Percentiles rank a stretch among this genome's conserved stretches.
Evolutionary conservation across 164 flowering plant genomes (phyloP).

Genomic region (Paratinospora sagittata): DNA sequence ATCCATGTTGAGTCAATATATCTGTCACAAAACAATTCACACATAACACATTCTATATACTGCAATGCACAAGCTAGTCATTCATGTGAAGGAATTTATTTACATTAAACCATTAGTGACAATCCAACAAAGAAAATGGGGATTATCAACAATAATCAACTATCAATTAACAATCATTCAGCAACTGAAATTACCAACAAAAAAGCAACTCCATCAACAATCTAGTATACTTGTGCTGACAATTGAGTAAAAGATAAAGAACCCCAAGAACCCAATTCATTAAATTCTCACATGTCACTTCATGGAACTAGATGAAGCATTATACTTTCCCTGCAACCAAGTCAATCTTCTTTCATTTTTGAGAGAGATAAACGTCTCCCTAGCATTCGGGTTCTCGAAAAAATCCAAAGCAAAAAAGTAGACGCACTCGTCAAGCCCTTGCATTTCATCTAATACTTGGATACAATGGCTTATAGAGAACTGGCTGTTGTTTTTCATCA

Average conservation of each 20-base stretch:
- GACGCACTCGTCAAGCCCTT: conserved; percentile 49
- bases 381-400: conserved; percentile 55
- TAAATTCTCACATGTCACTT: conserved; percentile 4
- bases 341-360: conserved; percentile 48
- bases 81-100: not conserved
- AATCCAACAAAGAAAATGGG: not conserved
- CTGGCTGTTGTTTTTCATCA: conserved; percentile 51
- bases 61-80: conserved; percentile 3
- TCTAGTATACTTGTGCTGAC: not conserved
- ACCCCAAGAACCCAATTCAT: not conserved
- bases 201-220: not conserved
- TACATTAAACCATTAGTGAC: not conserved
- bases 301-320: conserved; percentile 28
- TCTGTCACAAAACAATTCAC: conserved; percentile 27
- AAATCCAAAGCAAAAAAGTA: conserved; percentile 66
- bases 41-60: conserved; percentile 7
- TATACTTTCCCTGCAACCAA: conserved; percentile 65
- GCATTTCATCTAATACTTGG: conserved; percentile 60
- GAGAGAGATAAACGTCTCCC: conserved; percentile 61
- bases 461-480: conserved; percentile 77
- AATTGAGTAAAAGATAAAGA: conserved; percentile 3
- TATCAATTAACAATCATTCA: conserved; percentile 1
- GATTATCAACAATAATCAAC: not conserved
- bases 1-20: conserved; percentile 35
- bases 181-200: conserved; percentile 13